A percentile compares a stretch with the other conserved stretches of the same genome.
Evolutionary conservation across 2,329 filamentous ascomycete genomes (phyloP).

Genomic region (Epichloe hybrida): DNA sequence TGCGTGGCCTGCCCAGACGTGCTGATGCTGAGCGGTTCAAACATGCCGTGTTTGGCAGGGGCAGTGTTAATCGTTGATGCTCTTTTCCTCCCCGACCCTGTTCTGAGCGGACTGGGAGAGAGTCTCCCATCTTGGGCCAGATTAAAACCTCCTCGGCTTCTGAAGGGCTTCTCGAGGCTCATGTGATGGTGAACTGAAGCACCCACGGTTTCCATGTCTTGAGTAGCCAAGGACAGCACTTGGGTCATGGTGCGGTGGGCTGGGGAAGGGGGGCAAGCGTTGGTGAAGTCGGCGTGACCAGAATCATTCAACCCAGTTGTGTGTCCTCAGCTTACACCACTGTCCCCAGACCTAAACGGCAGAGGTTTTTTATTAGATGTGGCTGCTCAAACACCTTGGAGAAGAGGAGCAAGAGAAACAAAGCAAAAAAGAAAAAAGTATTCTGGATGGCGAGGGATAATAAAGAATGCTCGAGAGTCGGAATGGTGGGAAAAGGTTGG

Average conservation of each 20-base stretch:
- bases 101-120: conserved; percentile 4
- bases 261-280: background rate
- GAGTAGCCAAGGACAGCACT: conserved; percentile 12
- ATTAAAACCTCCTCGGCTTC: conserved; percentile 4
- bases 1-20: conserved; percentile 16
- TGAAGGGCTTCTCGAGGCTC: conserved; percentile 11
- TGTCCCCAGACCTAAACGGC: background rate
- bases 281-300: conserved; percentile 3
- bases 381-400: background rate
- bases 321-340: conserved; percentile 2
- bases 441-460: conserved; percentile 5
- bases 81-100: conserved; percentile 24
- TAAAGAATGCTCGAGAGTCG: conserved; percentile 5
- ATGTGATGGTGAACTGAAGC: conserved; percentile 10
- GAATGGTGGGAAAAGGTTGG: conserved; percentile 3
- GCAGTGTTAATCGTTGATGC: conserved; percentile 31
- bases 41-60: conserved; percentile 26
- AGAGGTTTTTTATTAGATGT: background rate
- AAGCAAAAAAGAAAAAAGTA: background rate
- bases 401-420: background rate
- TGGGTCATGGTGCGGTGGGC: conserved; percentile 11
- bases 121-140: conserved; percentile 4
- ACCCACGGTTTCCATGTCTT: conserved; percentile 11
- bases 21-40: conserved; percentile 17
- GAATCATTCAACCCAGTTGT: conserved; percentile 2